These are phyloP conservation scores for Lactarius hengduanensis DNA, from an alignment of 768 basidiomycete species.

Conservation along the genomic window DNA sequence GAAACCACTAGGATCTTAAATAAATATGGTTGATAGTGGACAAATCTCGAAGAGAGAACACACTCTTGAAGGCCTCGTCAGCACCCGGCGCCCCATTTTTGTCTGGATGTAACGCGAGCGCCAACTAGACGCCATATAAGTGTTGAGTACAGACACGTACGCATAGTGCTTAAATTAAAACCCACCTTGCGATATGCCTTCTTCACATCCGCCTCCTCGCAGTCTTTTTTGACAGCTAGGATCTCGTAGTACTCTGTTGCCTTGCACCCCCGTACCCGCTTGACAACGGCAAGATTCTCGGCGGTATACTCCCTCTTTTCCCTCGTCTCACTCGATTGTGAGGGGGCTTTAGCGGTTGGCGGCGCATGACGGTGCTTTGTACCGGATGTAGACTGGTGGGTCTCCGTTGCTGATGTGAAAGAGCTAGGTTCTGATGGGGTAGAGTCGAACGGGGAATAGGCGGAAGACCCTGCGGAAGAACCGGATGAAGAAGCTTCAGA, in stretches of 20 bases:
- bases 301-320: slow-evolving; percentile 70
- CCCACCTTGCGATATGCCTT: slow-evolving; percentile 94
- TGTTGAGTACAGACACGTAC: not conserved
- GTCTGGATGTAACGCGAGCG: slow-evolving; percentile 86
- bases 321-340: slow-evolving; percentile 37
- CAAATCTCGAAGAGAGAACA: slow-evolving; percentile 34
- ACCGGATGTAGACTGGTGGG: slow-evolving; percentile 73
- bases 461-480: slow-evolving; percentile 35
- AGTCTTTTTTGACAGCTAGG: slow-evolving; percentile 70
- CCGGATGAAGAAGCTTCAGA: slow-evolving; percentile 42
- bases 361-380: slow-evolving; percentile 58
- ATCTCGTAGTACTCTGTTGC: slow-evolving; percentile 94
- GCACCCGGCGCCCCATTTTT: slow-evolving; percentile 98
- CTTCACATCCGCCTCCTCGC: slow-evolving; percentile 84
- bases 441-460: slow-evolving; percentile 39
- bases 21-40: slow-evolving; percentile 22
- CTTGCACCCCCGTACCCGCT: slow-evolving; percentile 82
- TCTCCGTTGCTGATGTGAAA: slow-evolving; percentile 53
- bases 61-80: slow-evolving; percentile 97
- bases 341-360: slow-evolving; percentile 46
- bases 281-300: slow-evolving; percentile 81
- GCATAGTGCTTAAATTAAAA: slow-evolving; percentile 8
- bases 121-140: slow-evolving; percentile 51
- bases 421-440: slow-evolving; percentile 42
- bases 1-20: slow-evolving; percentile 72